Evolutionary conservation across 1,284 basidiomycete species (phyloP), one percentile per base, ranked within the genome.

Genomic region (Sporisorium sorghi): DNA sequence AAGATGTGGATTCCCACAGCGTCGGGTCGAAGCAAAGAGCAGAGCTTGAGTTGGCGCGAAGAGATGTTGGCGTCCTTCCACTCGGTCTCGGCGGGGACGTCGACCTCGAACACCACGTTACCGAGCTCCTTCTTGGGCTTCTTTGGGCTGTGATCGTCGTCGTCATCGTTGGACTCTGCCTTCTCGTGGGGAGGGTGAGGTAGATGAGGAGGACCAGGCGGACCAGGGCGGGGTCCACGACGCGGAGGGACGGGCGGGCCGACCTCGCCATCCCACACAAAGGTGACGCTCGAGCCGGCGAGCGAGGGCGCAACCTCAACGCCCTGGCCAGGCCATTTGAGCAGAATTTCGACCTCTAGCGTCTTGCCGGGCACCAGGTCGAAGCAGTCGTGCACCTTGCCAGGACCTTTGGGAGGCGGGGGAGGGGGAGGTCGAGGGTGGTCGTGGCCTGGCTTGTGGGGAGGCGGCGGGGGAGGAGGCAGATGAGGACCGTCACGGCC

Each of bases 251-350:
- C 46, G 33, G 67, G 67, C 2, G 67, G 51, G 17, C 67, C 60
- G 5, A 70, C 67, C 28, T 63, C 19, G 0, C 60, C 67, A 28
- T 70, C 56, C 67, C 67, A 70, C 17, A 59, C 57, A 28, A 70
- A 70, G 14, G 60, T 63, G 47, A 70, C 67, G 46, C 56, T 57
- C 26, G 60, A 70, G 23, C 67, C 67, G 9, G 67, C 60, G 9
- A 70, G 52, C 3, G 60, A 63, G 17, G 67, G 67, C 15, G 58
- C 67, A 6, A 70, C 56, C 33, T 63, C 49, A 12, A 70, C 60
- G 15, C 49, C 39, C 43, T 70, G 60, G 1, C 61, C 52, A 1
- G n/a, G 15, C 67, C 67, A 56, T 14, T 59, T 48, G 33, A 70
- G 55, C 2, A 44, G 51, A 6, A 47, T 24, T n/a, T 39, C 24